Evolutionary conservation across 2,329 filamentous ascomycete genomes (phyloP), one percentile per base, ranked within the genome.

Genomic region (Fusarium xyrophilum): DNA sequence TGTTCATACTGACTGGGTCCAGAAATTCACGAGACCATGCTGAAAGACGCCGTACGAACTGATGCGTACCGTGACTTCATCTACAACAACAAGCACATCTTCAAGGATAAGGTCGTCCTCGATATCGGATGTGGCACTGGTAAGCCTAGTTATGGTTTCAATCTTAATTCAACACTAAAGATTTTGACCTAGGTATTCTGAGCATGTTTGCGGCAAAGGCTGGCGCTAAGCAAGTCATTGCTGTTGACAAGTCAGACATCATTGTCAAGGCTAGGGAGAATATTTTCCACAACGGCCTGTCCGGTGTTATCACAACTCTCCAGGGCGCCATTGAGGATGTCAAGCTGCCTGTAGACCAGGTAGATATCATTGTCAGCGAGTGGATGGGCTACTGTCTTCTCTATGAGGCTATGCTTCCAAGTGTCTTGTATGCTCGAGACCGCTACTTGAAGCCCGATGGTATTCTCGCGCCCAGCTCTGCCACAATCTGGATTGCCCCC

Each of bases 321-420:
- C 88, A 90, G 68, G 94, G 95, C 38, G 92, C 93, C 75, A 92
- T 97, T 64, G 95, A 98, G 78, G 93, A 97, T 70, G 91, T 97
- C 57, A 84, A 81, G 59, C 85, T 93, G 25, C 93, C 92, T 2
- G 90, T 95, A 11, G 84, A 88, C 56, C 84, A 94, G 75, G 94
- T 97, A 46, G 95, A 98, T 80, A 91, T 98, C 74, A 97, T 98
- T 76, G 90, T 98, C 64, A 96, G 92, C 63, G 94, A 98, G 79
- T 98, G 94, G 94, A 98, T 98, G 94, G 94, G 94, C 32, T 98
- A 98, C 77, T 92, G 90, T 68, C 85, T 97, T 21, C 85, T 97
- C 9, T 98, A 96, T 78, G 94, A 98, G 80, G 93, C 93, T 58
- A 98, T 98, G 94, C 88, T 98, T 30, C 93, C 96, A 68, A 96